Conservation (phyloP, 345 rosid genomes). For the Erucastrum elatum region DNA sequence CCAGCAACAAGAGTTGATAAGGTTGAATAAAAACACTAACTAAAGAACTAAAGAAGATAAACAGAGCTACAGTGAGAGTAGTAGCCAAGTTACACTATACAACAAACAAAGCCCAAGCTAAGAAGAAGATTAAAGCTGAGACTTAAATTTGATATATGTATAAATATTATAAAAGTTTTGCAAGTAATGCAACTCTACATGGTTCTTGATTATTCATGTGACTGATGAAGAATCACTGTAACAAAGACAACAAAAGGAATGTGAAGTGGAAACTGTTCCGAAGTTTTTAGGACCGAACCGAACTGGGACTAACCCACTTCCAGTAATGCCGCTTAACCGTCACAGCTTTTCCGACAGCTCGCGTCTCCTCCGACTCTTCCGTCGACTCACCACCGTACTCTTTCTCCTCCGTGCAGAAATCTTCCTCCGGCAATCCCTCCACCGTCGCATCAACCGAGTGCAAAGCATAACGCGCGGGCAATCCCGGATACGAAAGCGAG, state of each 20-base stretch:
- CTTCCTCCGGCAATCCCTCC: conserved; percentile 83
- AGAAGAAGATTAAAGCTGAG: too few species aligned
- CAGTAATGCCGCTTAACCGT: conserved; percentile 77
- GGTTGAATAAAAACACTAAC: neutral
- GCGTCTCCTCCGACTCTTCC: conserved; percentile 41
- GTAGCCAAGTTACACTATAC: neutral
- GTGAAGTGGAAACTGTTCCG: neutral
- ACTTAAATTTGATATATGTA: too few species aligned
- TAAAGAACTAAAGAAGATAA: neutral
- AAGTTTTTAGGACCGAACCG: conserved; percentile 42
- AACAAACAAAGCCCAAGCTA: too few species aligned
- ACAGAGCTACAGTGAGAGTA: neutral
- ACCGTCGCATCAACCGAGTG: conserved; percentile 72
- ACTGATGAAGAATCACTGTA: neutral
- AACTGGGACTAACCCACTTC: conserved; percentile 81
- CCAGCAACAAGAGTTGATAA: too few species aligned
- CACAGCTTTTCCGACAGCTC: conserved; percentile 56
- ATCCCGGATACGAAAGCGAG: conserved; percentile 79
- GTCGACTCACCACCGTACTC: conserved; percentile 48
- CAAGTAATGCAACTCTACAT: neutral
- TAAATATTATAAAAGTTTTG: too few species aligned
- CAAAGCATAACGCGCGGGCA: conserved; percentile 73
- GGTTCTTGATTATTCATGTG: neutral
- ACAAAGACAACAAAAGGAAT: neutral
- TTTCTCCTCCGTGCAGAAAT: conserved; percentile 67